These are phyloP conservation scores for Toxoplasma gondii DNA, from an alignment of 169 alveolate genomes.

Conservation along the genomic window DNA sequence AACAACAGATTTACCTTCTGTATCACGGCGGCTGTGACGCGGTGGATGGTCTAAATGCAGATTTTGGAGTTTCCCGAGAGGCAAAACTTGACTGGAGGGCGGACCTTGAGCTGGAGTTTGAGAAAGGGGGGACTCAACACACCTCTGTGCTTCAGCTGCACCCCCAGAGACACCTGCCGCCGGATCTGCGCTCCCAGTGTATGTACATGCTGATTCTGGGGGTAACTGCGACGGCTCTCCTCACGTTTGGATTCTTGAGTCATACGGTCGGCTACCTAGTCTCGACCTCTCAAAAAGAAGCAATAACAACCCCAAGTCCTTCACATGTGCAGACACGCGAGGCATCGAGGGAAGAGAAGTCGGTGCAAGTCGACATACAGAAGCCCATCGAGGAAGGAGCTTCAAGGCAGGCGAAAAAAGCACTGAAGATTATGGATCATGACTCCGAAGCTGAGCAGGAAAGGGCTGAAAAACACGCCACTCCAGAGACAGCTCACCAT, in stretches of 20 bases:
- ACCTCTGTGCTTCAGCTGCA: background rate
- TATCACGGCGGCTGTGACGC: background rate
- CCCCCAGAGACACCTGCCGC: background rate
- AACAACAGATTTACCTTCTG: background rate
- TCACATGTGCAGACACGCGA: too few species aligned
- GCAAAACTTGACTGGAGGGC: background rate
- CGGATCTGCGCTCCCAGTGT: background rate
- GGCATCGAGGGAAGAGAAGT: too few species aligned
- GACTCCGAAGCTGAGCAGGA: too few species aligned
- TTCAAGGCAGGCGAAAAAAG: too few species aligned
- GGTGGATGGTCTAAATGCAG: background rate
- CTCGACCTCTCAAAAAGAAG: too few species aligned
- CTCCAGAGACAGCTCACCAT: too few species aligned
- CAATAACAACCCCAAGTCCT: too few species aligned
- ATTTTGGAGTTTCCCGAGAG: background rate
- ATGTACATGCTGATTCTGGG: background rate
- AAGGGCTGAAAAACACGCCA: too few species aligned
- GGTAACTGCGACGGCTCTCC: background rate
- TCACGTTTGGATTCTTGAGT: background rate
- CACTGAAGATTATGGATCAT: too few species aligned
- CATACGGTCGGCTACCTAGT: background rate
- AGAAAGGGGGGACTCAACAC: background rate
- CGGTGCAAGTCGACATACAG: too few species aligned
- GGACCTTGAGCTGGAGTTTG: background rate
- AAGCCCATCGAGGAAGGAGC: too few species aligned